phyloP scores from a whole-genome alignment of 805 yeast genomes.

The Starmerella lactis-condensi region DNA sequence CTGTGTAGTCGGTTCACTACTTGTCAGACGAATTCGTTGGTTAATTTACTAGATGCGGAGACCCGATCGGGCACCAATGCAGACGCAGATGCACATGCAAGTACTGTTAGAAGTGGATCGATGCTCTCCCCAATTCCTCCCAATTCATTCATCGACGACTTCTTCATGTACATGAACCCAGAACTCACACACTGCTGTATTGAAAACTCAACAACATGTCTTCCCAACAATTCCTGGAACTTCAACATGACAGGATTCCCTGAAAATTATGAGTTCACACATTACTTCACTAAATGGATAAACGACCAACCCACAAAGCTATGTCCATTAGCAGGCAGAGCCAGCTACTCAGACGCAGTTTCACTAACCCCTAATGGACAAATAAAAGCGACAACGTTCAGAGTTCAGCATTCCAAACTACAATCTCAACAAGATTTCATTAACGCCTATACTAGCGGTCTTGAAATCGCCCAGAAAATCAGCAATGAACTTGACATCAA shows the following conservation, averaged over 20 bases:
- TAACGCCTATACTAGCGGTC: slow-evolving; percentile 52
- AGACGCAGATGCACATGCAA: too few species aligned
- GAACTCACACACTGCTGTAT: slow-evolving; percentile 67
- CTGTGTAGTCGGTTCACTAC: slow-evolving; percentile 77
- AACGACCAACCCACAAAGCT: slow-evolving; percentile 59
- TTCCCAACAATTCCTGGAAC: slow-evolving; percentile 34
- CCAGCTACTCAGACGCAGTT: slow-evolving; percentile 53
- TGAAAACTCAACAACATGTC: slow-evolving; percentile 29
- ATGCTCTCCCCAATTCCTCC: slow-evolving; percentile 42
- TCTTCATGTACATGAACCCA: slow-evolving; percentile 71
- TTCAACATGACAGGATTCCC: slow-evolving; percentile 74
- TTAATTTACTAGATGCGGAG: slow-evolving; percentile 73
- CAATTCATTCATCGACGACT: slow-evolving; percentile 88
- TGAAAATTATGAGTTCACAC: slow-evolving; percentile 49
- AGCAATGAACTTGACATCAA: slow-evolving; percentile 28
- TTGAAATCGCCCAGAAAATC: slow-evolving; percentile 42
- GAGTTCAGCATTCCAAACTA: slow-evolving; percentile 64
- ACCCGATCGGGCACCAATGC: too few species aligned
- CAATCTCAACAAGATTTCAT: slow-evolving; percentile 74
- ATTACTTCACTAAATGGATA: slow-evolving; percentile 65
- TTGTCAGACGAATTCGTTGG: slow-evolving; percentile 60
- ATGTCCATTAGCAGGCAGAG: slow-evolving; percentile 90
- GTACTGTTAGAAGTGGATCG: slow-evolving; percentile 42
- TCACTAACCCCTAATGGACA: slow-evolving; percentile 24
- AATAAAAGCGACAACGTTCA: slow-evolving; percentile 27